Conservation (phyloP, 331 rosid species). For the Phaseolus coccineus region DNA sequence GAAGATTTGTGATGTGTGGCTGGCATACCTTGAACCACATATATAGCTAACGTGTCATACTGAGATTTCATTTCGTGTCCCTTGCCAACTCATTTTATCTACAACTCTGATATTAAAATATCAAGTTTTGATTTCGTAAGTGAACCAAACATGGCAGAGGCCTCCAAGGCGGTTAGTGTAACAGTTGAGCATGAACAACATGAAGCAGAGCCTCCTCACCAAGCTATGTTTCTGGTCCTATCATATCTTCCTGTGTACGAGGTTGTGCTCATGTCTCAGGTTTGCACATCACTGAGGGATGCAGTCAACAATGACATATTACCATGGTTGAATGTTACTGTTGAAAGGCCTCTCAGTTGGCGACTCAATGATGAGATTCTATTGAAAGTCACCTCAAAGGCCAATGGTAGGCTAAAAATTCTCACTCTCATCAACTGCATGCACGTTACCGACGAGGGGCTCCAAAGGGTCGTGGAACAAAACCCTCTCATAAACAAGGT, state of each 20-base stretch:
- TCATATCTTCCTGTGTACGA: slow-evolving; percentile 70
- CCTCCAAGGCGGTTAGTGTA: slow-evolving; percentile 23
- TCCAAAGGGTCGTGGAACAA: slow-evolving; percentile 57
- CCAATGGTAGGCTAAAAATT: slow-evolving; percentile 66
- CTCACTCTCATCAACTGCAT: slow-evolving; percentile 68
- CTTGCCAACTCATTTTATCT: not conserved
- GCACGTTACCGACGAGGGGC: slow-evolving; percentile 68
- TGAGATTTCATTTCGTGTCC: not conserved
- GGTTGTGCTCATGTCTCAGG: slow-evolving; percentile 65
- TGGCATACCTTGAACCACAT: slow-evolving; percentile 14
- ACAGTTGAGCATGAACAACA: slow-evolving; percentile 17
- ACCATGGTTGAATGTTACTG: slow-evolving; percentile 70
- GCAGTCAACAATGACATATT: slow-evolving; percentile 67
- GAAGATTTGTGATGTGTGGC: not conserved
- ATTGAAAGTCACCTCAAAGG: slow-evolving; percentile 61
- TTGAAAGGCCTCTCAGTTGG: slow-evolving; percentile 65
- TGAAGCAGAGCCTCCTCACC: slow-evolving; percentile 60
- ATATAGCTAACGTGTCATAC: not conserved
- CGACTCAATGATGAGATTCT: slow-evolving; percentile 58
- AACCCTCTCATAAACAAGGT: slow-evolving; percentile 80
- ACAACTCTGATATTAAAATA: not conserved
- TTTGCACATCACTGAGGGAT: slow-evolving; percentile 67
- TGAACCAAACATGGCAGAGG: slow-evolving; percentile 44
- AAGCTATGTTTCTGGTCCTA: slow-evolving; percentile 65
- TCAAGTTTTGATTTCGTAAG: not conserved